Conservation (phyloP, 2,329 filamentous ascomycete species). For the Lachnellula suecica region DNA sequence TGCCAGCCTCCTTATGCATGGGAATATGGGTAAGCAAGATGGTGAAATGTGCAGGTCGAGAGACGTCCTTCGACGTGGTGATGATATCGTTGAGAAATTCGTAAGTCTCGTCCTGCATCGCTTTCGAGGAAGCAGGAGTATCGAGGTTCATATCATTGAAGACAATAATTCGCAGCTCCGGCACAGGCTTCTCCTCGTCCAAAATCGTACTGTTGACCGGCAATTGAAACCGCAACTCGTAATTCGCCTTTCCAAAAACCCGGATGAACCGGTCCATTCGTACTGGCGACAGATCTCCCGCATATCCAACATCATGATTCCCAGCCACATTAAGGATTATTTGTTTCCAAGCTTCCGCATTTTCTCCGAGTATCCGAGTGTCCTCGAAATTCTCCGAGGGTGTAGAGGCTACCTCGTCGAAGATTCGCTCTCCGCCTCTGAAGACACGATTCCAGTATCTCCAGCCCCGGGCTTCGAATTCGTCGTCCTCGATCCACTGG, state of each 20-base stretch:
- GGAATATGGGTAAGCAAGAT: constrained; percentile 91
- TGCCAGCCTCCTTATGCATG: constrained; percentile 69
- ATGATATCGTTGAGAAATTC: constrained; percentile 72
- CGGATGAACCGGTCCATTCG: constrained; percentile 80
- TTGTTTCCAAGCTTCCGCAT: constrained; percentile 62
- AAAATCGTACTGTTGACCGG: constrained; percentile 42
- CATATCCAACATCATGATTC: constrained; percentile 96
- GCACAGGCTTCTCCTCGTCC: constrained; percentile 46
- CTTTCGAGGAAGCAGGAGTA: constrained; percentile 66
- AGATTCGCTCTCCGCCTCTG: constrained; percentile 62
- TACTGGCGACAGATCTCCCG: constrained; percentile 79
- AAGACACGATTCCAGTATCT: constrained; percentile 85
- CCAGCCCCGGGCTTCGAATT: constrained; percentile 72
- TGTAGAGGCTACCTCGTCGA: constrained; percentile 53
- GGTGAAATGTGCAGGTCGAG: constrained; percentile 67
- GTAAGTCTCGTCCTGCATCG: constrained; percentile 76
- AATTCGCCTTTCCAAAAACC: constrained; percentile 85
- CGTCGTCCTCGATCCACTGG: constrained; percentile 87
- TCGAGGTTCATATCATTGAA: constrained; percentile 95
- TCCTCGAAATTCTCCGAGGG: constrained; percentile 38
- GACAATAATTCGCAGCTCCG: constrained; percentile 78
- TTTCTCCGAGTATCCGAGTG: constrained; percentile 34
- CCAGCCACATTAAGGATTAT: constrained; percentile 87
- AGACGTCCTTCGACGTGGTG: constrained; percentile 58
- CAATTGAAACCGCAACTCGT: constrained; percentile 76